These are phyloP conservation scores for Collybia sordida DNA, from an alignment of 768 basidiomycete genomes.

Conservation along the genomic window DNA sequence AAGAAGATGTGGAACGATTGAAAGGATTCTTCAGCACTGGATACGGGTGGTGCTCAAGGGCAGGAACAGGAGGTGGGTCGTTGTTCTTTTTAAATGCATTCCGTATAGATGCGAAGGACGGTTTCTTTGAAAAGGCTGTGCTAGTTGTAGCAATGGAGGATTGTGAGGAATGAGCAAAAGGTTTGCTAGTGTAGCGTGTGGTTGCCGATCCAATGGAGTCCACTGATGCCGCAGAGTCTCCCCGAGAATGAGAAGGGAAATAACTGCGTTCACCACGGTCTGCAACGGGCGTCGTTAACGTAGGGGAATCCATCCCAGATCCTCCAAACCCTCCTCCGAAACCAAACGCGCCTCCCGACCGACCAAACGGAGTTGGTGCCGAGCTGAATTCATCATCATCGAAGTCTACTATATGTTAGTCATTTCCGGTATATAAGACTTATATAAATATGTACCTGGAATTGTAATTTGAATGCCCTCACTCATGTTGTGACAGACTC, in stretches of 20 bases:
- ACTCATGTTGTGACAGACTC: conserved; percentile 26
- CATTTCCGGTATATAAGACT: conserved; percentile 4
- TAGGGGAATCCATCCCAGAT: conserved; percentile 69
- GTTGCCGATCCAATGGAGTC: conserved; percentile 68
- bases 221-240: conserved; percentile 78
- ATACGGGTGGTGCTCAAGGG: conserved; percentile 65
- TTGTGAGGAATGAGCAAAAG: conserved; percentile 71
- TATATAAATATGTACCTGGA: conserved; percentile 43
- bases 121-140: conserved; percentile 72
- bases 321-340: conserved; percentile 41
- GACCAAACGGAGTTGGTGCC: conserved; percentile 71
- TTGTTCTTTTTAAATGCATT: conserved; percentile 79
- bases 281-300: conserved; percentile 50
- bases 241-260: conserved; percentile 66
- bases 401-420: conserved; percentile 52
- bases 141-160: conserved; percentile 63
- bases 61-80: conserved; percentile 77
- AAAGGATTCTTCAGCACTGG: conserved; percentile 80
- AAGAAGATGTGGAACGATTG: conserved; percentile 77
- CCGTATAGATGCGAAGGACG: conserved; percentile 83
- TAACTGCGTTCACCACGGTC: conserved; percentile 57
- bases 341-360: conserved; percentile 43
- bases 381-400: conserved; percentile 70
- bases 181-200: conserved; percentile 48
- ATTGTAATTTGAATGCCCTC: conserved; percentile 65